phyloP scores from a whole-genome alignment of 2,329 filamentous ascomycete genomes.

The Lachnellula occidentalis region DNA sequence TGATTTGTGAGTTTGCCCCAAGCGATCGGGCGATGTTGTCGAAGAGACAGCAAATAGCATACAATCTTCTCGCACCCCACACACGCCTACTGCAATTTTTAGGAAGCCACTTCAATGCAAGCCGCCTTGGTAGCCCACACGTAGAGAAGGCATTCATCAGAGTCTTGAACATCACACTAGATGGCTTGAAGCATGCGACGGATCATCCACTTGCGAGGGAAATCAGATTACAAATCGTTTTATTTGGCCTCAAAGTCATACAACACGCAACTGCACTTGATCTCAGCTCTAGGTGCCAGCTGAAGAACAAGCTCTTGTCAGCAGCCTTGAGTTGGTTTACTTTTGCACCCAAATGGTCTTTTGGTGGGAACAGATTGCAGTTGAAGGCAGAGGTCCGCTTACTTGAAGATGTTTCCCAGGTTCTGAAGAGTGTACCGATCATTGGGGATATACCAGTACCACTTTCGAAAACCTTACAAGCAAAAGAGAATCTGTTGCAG shows the following conservation, averaged over 20 bases:
- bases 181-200: constrained; percentile 63
- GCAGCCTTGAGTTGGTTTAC: constrained; percentile 87
- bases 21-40: constrained; percentile 72
- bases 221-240: constrained; percentile 80
- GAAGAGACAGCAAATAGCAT: constrained; percentile 71
- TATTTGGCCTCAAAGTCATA: constrained; percentile 76
- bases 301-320: constrained; percentile 85
- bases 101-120: constrained; percentile 90
- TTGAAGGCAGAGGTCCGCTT: constrained; percentile 87
- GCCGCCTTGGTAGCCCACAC: constrained; percentile 76
- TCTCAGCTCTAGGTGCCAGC: constrained; percentile 63
- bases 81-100: constrained; percentile 82
- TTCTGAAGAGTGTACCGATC: constrained; percentile 58
- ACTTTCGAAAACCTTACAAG: constrained; percentile 57
- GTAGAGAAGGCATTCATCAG: constrained; percentile 77
- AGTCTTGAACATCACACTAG: constrained; percentile 71
- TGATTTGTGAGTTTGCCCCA: constrained; percentile 87
- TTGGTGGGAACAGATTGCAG: constrained; percentile 88
- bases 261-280: constrained; percentile 63
- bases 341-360: constrained; percentile 81
- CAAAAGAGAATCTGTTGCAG: constrained; percentile 79
- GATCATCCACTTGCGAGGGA: constrained; percentile 86
- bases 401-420: constrained; percentile 65
- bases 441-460: constrained; percentile 43
- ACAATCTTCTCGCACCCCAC: constrained; percentile 82